Base-by-base conservation (phyloP, 345 rosid species). In the Mangifera indica region DNA sequence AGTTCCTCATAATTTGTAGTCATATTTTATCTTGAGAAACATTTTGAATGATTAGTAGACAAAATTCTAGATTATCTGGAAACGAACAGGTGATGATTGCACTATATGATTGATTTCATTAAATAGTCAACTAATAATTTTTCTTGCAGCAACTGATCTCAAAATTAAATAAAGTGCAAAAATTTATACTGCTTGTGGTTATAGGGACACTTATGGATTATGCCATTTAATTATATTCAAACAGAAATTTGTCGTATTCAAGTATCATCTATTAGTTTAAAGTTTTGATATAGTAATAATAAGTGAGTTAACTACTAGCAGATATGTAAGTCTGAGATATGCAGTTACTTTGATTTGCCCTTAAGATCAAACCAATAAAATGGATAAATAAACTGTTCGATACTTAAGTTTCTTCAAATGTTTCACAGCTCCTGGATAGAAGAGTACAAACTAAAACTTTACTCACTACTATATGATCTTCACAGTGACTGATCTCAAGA, bases 41-140 rank as follows among this genome's bases (percentile, higher is more conserved):
- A 59, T 60, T 58, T 26, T 60, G 58, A 60, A 60, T 59, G 46
- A 60, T 71, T 48, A 32, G 48, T 29, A 11, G 59, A 25, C 11
- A 25, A 46, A 46, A 14, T 58, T 40, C 18, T 46, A 52, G 53
- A 45, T 69, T 63, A 57, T 58, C 18, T 45, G 22, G 24, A 26
- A 69, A 18, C 0, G 6, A 14, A 69, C 45, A 24, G 7, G 11
- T 44, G 64, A 11, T 67, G 6, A 7, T 8, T 54, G 46, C 53
- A 32, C 34, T 44, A n/a, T 26, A 37, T 70, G 65, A 70, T 26
- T 26, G 18, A 22, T 24, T 44, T 1, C 15, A 13, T 49, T 13
- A 22, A 69, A 48, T 42, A 69, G 22, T 21, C 18, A 24, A 18
- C 51, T 24, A 21, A 54, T 20, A 25, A 56, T 40, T 42, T 26